Conservation (phyloP, 1,139 yeast species). For the Yamadazyma taylorii region DNA sequence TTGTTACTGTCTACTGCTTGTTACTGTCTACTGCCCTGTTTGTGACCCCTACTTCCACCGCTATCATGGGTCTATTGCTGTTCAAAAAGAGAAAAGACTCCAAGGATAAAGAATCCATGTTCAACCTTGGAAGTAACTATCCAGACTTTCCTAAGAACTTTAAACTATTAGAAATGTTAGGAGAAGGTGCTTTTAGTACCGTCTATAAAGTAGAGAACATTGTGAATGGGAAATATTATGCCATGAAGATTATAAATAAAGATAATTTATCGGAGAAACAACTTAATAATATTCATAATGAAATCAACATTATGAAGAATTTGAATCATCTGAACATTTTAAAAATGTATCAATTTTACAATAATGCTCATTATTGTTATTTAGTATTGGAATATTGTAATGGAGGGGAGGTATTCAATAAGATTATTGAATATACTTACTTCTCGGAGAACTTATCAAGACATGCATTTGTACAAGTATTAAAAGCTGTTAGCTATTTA, state of each 20-base stretch:
- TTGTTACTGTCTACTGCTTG: too few relatives aligned
- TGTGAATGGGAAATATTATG: slow-evolving; percentile 53
- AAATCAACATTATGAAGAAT: slow-evolving; percentile 80
- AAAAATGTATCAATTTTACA: slow-evolving; percentile 64
- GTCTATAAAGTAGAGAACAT: slow-evolving; percentile 66
- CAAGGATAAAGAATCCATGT: slow-evolving; percentile 9
- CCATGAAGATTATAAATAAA: slow-evolving; percentile 83
- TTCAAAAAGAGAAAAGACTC: slow-evolving; percentile 12
- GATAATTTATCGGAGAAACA: slow-evolving; percentile 50
- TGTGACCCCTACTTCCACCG: too few relatives aligned
- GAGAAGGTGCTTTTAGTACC: slow-evolving; percentile 89
- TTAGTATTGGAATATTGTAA: slow-evolving; percentile 80
- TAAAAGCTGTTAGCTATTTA: slow-evolving; percentile 76
- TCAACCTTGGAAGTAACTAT: slow-evolving; percentile 15
- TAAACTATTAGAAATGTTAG: slow-evolving; percentile 36
- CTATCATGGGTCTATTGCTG: slow-evolving; percentile 13
- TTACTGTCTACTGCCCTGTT: too few relatives aligned
- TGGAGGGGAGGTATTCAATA: slow-evolving; percentile 95
- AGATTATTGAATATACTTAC: slow-evolving; percentile 87
- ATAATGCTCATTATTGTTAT: slow-evolving; percentile 60
- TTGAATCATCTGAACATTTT: slow-evolving; percentile 73
- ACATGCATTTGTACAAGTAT: slow-evolving; percentile 83
- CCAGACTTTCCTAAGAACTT: slow-evolving; percentile 28
- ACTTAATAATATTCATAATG: slow-evolving; percentile 69
- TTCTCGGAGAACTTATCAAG: slow-evolving; percentile 82